Percentiles rank a stretch among this genome's conserved stretches.
These are phyloP conservation scores for Xylaria sp. DNA, from an alignment of 2,329 filamentous ascomycete genomes.

Conservation along the genomic window DNA sequence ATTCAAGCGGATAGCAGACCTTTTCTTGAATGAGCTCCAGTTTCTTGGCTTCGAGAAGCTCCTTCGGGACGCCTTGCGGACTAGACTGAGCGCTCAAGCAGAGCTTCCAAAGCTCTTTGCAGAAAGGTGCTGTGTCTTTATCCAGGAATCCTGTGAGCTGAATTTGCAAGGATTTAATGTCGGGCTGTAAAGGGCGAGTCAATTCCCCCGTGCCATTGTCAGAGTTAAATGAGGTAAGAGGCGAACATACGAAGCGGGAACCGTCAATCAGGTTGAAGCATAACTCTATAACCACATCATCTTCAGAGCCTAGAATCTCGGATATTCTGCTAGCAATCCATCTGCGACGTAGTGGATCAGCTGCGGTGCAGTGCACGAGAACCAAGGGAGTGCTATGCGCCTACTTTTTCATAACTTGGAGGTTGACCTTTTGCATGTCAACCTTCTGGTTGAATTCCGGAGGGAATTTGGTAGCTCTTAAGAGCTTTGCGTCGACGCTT, in stretches of 20 bases:
- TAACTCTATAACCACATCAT: slow-evolving; percentile 94
- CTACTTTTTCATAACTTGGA: slow-evolving; percentile 97
- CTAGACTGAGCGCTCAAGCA: slow-evolving; percentile 90
- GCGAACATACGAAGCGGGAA: slow-evolving; percentile 36
- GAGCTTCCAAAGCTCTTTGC: slow-evolving; percentile 92
- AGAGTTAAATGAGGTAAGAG: background rate
- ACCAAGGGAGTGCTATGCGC: slow-evolving; percentile 47
- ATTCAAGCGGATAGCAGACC: slow-evolving; percentile 59
- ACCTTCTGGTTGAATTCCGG: slow-evolving; percentile 94
- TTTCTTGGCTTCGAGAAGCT: slow-evolving; percentile 96
- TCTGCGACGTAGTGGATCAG: slow-evolving; percentile 58
- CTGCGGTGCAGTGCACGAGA: slow-evolving; percentile 1
- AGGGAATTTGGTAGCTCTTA: slow-evolving; percentile 93
- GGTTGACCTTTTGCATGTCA: slow-evolving; percentile 96
- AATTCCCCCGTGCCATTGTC: slow-evolving; percentile 8
- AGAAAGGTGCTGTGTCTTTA: slow-evolving; percentile 88
- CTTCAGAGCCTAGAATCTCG: slow-evolving; percentile 88
- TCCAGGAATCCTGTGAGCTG: slow-evolving; percentile 95
- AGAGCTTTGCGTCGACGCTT: slow-evolving; percentile 86
- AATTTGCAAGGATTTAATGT: slow-evolving; percentile 95
- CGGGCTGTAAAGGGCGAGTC: slow-evolving; percentile 69
- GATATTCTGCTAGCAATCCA: slow-evolving; percentile 94
- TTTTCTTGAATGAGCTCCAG: slow-evolving; percentile 93
- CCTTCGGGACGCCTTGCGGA: slow-evolving; percentile 90
- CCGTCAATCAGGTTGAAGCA: slow-evolving; percentile 55